Evolutionary conservation across 164 flowering plant genomes (phyloP).

Genomic region (Akebia trifoliata): DNA sequence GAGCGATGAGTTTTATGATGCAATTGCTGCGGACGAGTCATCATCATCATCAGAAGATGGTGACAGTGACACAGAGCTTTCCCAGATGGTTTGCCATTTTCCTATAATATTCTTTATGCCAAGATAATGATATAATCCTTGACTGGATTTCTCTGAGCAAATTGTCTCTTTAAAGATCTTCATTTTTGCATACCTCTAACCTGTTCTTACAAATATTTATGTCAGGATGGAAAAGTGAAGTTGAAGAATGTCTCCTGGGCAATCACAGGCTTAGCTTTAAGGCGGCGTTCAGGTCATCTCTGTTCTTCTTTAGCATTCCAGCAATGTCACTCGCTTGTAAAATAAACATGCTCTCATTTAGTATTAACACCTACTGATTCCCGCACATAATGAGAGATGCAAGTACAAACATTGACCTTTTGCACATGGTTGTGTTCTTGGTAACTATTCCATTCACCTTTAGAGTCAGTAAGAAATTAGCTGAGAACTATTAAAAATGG

Average conservation of each 20-base stretch:
- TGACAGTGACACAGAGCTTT: conserved; percentile 36
- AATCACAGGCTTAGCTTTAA: conserved; percentile 52
- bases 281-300: conserved; percentile 45
- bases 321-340: background rate
- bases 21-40: conserved; percentile 57
- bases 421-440: background rate
- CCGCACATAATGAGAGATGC: background rate
- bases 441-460: background rate
- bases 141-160: conserved; percentile 1
- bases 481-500: too few relatives aligned
- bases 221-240: conserved; percentile 55
- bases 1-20: conserved; percentile 84
- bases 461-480: too few relatives aligned
- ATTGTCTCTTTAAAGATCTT: background rate
- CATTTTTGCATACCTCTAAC: background rate
- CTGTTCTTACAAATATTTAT: background rate
- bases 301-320: background rate
- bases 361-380: background rate
- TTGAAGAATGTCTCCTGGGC: conserved; percentile 94
- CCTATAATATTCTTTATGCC: background rate
- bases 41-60: conserved; percentile 75
- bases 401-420: background rate
- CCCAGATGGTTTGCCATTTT: conserved; percentile 29
- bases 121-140: background rate
- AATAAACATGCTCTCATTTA: background rate